Base-by-base conservation (phyloP, 108 stramenopile species). In the Parietichytrium sp. region DNA sequence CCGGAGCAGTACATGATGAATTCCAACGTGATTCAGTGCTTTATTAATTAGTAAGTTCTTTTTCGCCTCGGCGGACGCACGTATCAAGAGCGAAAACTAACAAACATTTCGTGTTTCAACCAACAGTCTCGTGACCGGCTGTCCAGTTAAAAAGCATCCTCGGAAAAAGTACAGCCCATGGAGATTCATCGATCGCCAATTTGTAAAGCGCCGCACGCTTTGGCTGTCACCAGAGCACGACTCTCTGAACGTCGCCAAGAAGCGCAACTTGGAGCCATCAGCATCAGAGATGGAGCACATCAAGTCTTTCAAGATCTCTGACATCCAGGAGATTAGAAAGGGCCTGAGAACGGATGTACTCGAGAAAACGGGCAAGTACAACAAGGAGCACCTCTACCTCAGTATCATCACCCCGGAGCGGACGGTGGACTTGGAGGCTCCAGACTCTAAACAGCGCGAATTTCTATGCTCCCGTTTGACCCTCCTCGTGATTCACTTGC, bases 151-250 rank as follows among this genome's bases (percentile, higher is more conserved):
- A 33, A 72, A 72, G 45, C 61, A 72, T 38, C 61, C 61, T 7
- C 61, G 61, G n/a, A 72, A 72, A 20, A 33, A 15, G 10, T 72
- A 72, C 42, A 42, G 61, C 29, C n/a, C n/a, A n/a, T 72, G 61
- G 61, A 72, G 45, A 25, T 72, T 72, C 61, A 36, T 72, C 61
- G 61, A 72, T 20, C 61, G 61, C 33, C 61, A 72, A 25, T 72
- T 72, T 20, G 61, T 72, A 23, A 33, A 72, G 23, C 61, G 61
- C 20, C 61, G 61, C 42, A 36, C 23, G 8, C 20, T 72, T 42
- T 72, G 61, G 61, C 61, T 72, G 38, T 45, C 38, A 33, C 36
- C 61, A 10, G 61, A 72, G 16, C 61, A 72, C 20, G 61, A 72
- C 10, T 72, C 38, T 33, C 61, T 72, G 20, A 31, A 72, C 61